These are phyloP conservation scores for Mycena rosella DNA, from an alignment of 768 basidiomycete genomes.

Conservation along the genomic window DNA sequence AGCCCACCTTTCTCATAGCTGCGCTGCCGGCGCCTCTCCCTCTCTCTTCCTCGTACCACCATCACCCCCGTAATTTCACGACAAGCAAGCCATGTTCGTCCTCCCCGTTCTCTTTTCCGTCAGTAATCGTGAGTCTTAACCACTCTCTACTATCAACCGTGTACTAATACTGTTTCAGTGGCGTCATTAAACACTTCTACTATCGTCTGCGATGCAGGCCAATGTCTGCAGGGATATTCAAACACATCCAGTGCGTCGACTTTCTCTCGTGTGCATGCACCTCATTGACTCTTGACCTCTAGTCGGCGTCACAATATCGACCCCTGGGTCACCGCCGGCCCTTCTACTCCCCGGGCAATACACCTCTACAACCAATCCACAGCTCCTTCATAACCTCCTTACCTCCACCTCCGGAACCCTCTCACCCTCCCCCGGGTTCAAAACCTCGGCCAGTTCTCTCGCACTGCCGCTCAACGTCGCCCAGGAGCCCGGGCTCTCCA, in stretches of 20 bases:
- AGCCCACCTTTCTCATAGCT: constrained; percentile 20
- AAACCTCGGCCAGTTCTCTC: constrained; percentile 58
- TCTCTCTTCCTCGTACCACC: constrained; percentile 30
- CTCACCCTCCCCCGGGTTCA: constrained; percentile 66
- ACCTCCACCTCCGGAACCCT: constrained; percentile 66
- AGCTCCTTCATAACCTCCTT: constrained; percentile 68
- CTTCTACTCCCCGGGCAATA: constrained; percentile 75
- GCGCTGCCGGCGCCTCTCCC: constrained; percentile 2
- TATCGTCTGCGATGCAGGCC: constrained; percentile 77
- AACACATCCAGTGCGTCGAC: constrained; percentile 63
- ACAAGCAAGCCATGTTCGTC: constrained; percentile 25
- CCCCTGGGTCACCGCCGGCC: constrained; percentile 58
- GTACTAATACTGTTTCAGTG: constrained; percentile 11
- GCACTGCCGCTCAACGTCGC: constrained; percentile 67
- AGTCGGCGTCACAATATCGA: constrained; percentile 73
- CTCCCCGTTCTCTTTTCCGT: constrained; percentile 17
- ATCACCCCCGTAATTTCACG: constrained; percentile 27
- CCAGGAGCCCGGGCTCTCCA: constrained; percentile 67
- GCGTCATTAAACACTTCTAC: constrained; percentile 57
- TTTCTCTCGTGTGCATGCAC: not conserved
- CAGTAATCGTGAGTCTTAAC: constrained; percentile 26
- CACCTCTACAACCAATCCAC: constrained; percentile 68
- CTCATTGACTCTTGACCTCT: constrained; percentile 15
- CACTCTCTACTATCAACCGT: not conserved
- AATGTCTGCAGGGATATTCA: constrained; percentile 76